Conservation (phyloP, 768 basidiomycete species). For the Wakefieldia striispora region DNA sequence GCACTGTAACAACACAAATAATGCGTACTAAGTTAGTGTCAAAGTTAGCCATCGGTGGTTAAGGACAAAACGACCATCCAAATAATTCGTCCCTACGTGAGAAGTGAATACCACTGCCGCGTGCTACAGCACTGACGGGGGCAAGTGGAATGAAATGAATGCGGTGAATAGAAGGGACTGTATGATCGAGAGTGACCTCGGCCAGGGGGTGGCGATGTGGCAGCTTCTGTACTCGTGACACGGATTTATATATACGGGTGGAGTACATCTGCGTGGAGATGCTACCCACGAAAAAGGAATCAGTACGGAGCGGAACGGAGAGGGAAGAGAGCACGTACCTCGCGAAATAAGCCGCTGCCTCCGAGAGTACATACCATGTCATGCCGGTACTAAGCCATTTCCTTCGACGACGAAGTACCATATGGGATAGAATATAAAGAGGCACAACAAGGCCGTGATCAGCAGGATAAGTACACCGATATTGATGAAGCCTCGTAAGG, state of each 20-base stretch:
- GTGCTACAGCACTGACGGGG: not conserved
- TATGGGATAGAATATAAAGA: constrained; percentile 87
- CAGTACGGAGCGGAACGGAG: not conserved
- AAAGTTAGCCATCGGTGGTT: not conserved
- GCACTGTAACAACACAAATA: not conserved
- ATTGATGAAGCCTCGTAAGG: constrained; percentile 61
- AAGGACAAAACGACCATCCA: not conserved
- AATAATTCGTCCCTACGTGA: constrained; percentile 14
- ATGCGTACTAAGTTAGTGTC: not conserved
- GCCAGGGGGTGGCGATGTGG: not conserved
- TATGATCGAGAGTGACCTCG: not conserved
- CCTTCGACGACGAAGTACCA: constrained; percentile 27
- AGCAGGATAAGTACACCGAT: constrained; percentile 65
- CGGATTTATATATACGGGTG: constrained; percentile 1
- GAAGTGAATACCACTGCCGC: not conserved
- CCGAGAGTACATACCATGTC: not conserved
- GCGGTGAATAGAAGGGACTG: not conserved
- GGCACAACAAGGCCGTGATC: constrained; percentile 55
- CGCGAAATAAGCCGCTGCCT: not conserved
- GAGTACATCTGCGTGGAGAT: not conserved
- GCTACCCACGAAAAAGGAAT: not conserved
- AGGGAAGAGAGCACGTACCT: constrained; percentile 6
- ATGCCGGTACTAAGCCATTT: constrained; percentile 1
- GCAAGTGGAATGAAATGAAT: constrained; percentile 1
- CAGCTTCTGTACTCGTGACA: not conserved